Evolutionary conservation across 805 yeast genomes (phyloP).

Genomic region (Limtongozyma cylindracea): DNA sequence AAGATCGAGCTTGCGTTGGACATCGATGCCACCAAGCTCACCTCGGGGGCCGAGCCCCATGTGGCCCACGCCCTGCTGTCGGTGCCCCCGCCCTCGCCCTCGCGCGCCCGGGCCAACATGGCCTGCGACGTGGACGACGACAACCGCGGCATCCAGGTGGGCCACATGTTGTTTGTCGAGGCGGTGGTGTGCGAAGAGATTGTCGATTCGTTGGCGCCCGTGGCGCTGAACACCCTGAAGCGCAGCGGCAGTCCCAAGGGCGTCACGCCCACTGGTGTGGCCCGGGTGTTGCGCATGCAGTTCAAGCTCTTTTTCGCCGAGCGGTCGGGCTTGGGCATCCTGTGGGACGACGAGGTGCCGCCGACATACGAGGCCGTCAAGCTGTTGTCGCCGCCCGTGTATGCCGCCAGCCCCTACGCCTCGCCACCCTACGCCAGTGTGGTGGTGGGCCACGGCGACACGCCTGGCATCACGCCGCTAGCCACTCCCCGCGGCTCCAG

Average conservation of each 20-base stretch:
- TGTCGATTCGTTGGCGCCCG: slow-evolving; percentile 3
- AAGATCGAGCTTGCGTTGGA: slow-evolving; percentile 59
- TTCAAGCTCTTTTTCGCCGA: slow-evolving; percentile 67
- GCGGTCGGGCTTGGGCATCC: slow-evolving; percentile 82
- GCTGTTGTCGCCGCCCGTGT: slow-evolving; percentile 72
- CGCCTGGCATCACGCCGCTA: neutral
- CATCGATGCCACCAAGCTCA: slow-evolving; percentile 28
- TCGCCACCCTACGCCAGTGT: neutral
- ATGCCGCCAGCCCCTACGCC: slow-evolving; percentile 5
- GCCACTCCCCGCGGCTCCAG: too few species aligned
- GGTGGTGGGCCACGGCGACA: neutral
- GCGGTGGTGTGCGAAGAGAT: slow-evolving; percentile 87
- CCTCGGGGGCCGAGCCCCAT: slow-evolving; percentile 23
- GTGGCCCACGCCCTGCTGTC: slow-evolving; percentile 16
- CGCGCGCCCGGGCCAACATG: slow-evolving; percentile 19
- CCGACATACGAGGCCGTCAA: slow-evolving; percentile 79
- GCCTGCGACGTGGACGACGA: slow-evolving; percentile 72
- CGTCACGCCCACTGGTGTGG: slow-evolving; percentile 83
- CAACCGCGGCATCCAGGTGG: slow-evolving; percentile 47
- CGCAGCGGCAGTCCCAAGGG: slow-evolving; percentile 3
- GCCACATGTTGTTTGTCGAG: slow-evolving; percentile 62
- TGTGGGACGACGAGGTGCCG: slow-evolving; percentile 99
- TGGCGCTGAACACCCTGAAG: neutral
- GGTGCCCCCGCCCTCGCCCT: slow-evolving; percentile 2
- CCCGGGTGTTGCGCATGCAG: slow-evolving; percentile 86